These are phyloP conservation scores for Pythium rhizo-oryzae DNA, from an alignment of 352 stramenopile genomes.

Conservation along the genomic window DNA sequence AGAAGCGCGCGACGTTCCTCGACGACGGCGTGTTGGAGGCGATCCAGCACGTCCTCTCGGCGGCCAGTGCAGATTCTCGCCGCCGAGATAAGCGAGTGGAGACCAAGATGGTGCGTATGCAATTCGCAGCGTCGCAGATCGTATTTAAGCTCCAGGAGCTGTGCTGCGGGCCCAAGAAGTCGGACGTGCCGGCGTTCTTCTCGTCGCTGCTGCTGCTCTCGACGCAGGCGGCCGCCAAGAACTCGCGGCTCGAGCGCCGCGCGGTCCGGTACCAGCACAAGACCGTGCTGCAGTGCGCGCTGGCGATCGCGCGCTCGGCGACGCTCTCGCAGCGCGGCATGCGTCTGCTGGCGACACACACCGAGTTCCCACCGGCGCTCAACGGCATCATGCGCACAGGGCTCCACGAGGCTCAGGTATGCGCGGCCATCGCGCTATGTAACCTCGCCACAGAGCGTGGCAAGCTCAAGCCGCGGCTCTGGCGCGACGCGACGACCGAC, in stretches of 20 bases:
- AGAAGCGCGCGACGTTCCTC: conserved; percentile 47
- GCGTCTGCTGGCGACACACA: conserved; percentile 44
- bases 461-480: conserved; percentile 42
- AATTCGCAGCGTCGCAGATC: conserved; percentile 58
- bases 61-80: conserved; percentile 39
- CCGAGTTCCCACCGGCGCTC: conserved; percentile 63
- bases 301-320: conserved; percentile 67
- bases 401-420: conserved; percentile 84
- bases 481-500: conserved; percentile 68
- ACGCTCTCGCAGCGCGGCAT: conserved; percentile 51
- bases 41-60: conserved; percentile 61
- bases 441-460: conserved; percentile 75
- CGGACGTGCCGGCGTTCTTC: conserved; percentile 54
- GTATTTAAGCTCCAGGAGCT: conserved; percentile 65
- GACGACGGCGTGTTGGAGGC: conserved; percentile 65
- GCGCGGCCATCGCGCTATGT: conserved; percentile 81
- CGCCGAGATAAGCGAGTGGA: conserved; percentile 46
- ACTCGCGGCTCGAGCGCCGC: conserved; percentile 53
- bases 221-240: conserved; percentile 57
- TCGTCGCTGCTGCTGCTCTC: conserved; percentile 61
- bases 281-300: conserved; percentile 57
- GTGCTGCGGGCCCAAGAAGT: conserved; percentile 38
- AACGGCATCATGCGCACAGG: conserved; percentile 87
- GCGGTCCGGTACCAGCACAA: conserved; percentile 50
- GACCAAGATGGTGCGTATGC: conserved; percentile 48